phyloP scores from a whole-genome alignment of 768 basidiomycete genomes.

The Floccularia luteovirens region DNA sequence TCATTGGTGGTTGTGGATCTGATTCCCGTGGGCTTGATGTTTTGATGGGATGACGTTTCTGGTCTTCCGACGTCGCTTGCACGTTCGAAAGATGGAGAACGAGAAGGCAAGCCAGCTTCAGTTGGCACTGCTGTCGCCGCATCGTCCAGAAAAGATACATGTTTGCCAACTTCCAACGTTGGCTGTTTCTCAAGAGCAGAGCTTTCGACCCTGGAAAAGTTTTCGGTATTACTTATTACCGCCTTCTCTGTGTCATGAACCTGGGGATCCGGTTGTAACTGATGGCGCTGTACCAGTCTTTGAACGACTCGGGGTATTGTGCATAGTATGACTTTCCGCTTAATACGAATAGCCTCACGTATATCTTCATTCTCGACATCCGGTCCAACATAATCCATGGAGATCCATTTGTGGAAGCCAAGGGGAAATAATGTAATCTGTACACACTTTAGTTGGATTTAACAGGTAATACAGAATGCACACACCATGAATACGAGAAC shows the following conservation, averaged over 20 bases:
- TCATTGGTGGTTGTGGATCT: too few relatives aligned
- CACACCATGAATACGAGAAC: constrained; percentile 52
- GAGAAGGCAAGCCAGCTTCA: constrained; percentile 8
- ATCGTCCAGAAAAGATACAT: constrained; percentile 12
- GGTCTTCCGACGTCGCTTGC: constrained; percentile 5
- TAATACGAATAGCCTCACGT: constrained; percentile 30
- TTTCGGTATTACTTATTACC: constrained; percentile 3
- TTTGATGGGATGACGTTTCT: background rate
- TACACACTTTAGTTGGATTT: background rate
- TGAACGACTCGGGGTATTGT: background rate
- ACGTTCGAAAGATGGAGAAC: constrained; percentile 7
- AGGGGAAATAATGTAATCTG: constrained; percentile 61
- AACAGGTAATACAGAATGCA: constrained; percentile 2
- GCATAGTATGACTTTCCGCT: constrained; percentile 17
- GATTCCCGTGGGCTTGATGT: too few relatives aligned
- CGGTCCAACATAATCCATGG: constrained; percentile 58
- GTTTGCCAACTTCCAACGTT: constrained; percentile 4
- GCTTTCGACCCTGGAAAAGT: constrained; percentile 1
- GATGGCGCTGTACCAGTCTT: background rate
- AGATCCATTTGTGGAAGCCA: constrained; percentile 46
- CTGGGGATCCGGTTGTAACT: too few relatives aligned
- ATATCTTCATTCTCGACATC: constrained; percentile 55
- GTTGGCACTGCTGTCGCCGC: constrained; percentile 10
- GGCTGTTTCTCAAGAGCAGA: background rate
- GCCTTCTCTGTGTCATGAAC: background rate